Evolutionary conservation across 805 yeast genomes (phyloP), one percentile per base, ranked within the genome.

Genomic region (Ogataea ganodermae): DNA sequence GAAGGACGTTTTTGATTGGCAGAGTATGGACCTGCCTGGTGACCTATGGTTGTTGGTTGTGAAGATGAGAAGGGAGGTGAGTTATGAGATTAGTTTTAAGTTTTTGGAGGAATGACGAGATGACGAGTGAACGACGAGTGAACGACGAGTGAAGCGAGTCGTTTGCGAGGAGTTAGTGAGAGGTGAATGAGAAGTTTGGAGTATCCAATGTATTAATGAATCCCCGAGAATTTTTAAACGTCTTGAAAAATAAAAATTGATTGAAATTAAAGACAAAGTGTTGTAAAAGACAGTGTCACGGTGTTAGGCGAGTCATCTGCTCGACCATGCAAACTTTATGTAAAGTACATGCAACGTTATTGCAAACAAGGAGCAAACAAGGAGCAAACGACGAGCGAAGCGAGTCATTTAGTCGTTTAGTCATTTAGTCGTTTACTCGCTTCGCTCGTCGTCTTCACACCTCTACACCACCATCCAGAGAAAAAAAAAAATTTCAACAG

Each of bases 81-180:
- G 64, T 23, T 48, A 55, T 38, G 67, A 63, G 43, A 51, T 66
- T 14, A 58, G 68, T 38, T 54, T 58, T 45, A 55, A 55, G 18
- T 66, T 67, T 42, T 43, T 65, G 6, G 44, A 47, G 42, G 51
- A 44, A 28, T 16, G 8, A 32, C 13, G 14, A 32, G 10, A 20
- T 32, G 35, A 10, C 31, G 31, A 10, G 13, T n/a, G 12, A n/a
- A 27, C 24, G 8, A 8, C 8, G 24, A 22, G 24, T 8, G 13
- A 6, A n/a, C 5, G n/a, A 6, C 31, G 31, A 10, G 31, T n/a
- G 13, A 27, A 27, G 31, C 31, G 13, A 7, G 31, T n/a, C 27
- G 27, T 24, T 7, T 10, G 7, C 10, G 27, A 10, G 9, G 7
- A 24, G 7, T 10, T n/a, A n/a, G n/a, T n/a, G n/a, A n/a, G n/a